Base-by-base conservation (phyloP, 1,284 basidiomycete species). In the Boletus semigastroideus region DNA sequence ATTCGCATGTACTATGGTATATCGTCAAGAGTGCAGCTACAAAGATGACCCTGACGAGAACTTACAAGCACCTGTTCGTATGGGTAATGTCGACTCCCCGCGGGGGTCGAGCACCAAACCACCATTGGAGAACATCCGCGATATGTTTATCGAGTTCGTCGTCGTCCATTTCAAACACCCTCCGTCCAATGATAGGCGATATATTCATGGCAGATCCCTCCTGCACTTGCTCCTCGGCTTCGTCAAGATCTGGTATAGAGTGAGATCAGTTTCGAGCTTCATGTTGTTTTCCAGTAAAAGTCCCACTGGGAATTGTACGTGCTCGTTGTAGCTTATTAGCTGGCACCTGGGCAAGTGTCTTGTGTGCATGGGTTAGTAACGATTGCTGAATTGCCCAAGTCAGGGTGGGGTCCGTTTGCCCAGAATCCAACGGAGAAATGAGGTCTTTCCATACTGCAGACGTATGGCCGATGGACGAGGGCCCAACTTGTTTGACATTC, bases 1-100 rank as follows among this genome's bases (percentile, higher is more conserved):
- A 94, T 67, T 94, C 92, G 63, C 92, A 95, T 36, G 82, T 80
- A 31, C 87, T 92, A 36, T n/a, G 16, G 13, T 53, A 19, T 10
- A 34, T 38, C 20, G 49, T 56, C 54, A 44, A 55, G 50, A 7
- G 34, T 34, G 20, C 34, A 22, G 12, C 42, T 34, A 58, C 28
- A 46, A 49, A 27, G 10, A 10, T 51, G 19, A 30, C 28, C 22
- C 19, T 40, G 52, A 31, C 36, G 33, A 48, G 27, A 7, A 80
- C 87, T 72, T 60, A 90, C 88, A 72, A 67, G 72, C 92, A 95
- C 46, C 90, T 76, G 49, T 75, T 65, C 3, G 83, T 75, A 42
- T 88, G 75, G 51, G 78, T 70, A 14, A 86, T 51, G 5, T 76
- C 75, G 0, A 94, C 92, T 2, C 92, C 92, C 20, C 67, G 67